Evolutionary conservation across 1,284 basidiomycete genomes (phyloP).

Genomic region (Ceratobasidium sp.): DNA sequence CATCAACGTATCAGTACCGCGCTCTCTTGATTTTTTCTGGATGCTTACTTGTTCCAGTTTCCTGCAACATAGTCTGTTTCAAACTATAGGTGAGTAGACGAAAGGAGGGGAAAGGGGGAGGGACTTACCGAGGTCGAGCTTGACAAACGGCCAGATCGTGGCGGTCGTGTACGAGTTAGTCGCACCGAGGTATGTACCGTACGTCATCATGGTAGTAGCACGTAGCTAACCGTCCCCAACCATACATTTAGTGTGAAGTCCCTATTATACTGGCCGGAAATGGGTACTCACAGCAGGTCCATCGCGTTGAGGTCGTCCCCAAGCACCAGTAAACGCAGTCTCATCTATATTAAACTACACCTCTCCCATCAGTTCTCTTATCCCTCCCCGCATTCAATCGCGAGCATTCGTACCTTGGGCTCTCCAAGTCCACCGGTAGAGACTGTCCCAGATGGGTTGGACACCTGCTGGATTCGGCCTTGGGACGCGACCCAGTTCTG

Average conservation of each 20-base stretch:
- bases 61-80: conserved; percentile 44
- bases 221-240: conserved; percentile 30
- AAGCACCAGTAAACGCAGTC: conserved; percentile 48
- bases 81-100: background rate
- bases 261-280: too few relatives aligned
- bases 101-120: background rate
- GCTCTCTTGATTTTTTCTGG: too few relatives aligned
- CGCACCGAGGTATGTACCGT: conserved; percentile 45
- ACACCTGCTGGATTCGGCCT: conserved; percentile 44
- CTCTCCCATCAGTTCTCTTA: background rate
- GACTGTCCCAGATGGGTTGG: conserved; percentile 68
- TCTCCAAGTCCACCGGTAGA: conserved; percentile 59
- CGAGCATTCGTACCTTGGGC: conserved; percentile 50
- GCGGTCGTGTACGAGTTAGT: conserved; percentile 38
- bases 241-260: background rate
- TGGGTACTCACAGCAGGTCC: conserved; percentile 48
- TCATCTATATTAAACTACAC: conserved; percentile 47
- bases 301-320: conserved; percentile 52
- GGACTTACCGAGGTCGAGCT: conserved; percentile 44
- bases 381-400: too few relatives aligned
- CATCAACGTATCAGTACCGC: background rate
- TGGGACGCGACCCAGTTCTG: conserved; percentile 44
- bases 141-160: conserved; percentile 46
- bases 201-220: conserved; percentile 47
- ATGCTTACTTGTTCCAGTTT: conserved; percentile 45